Evolutionary conservation across 768 basidiomycete species (phyloP).

Genomic region (Lyophyllum atratum): DNA sequence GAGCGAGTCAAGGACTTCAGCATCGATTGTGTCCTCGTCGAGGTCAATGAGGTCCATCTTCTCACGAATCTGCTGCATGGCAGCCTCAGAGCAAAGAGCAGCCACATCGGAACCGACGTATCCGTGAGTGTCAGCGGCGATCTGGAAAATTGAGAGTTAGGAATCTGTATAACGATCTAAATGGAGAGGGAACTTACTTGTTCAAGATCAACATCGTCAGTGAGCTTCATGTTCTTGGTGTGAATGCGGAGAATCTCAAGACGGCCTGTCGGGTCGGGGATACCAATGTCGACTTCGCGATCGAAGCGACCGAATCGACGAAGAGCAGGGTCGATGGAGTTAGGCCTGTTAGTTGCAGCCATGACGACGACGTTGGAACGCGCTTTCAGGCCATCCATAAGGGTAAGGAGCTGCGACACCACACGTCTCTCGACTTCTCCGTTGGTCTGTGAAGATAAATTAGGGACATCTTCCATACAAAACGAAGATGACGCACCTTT

Average conservation of each 20-base stretch:
- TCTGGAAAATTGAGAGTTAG: constrained; percentile 47
- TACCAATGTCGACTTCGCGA: constrained; percentile 98
- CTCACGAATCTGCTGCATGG: constrained; percentile 99
- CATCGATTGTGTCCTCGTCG: constrained; percentile 98
- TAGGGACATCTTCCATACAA: neutral
- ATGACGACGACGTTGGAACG: constrained; percentile 99
- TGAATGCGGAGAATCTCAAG: constrained; percentile 98
- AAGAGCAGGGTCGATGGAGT: constrained; percentile 98
- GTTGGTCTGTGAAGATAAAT: constrained; percentile 67
- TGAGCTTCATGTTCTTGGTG: constrained; percentile 99
- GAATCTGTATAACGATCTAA: neutral
- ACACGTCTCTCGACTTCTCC: constrained; percentile 99
- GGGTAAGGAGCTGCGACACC: constrained; percentile 95
- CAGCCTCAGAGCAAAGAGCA: constrained; percentile 97
- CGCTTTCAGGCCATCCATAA: constrained; percentile 99
- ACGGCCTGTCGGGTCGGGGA: constrained; percentile 98
- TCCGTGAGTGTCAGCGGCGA: constrained; percentile 98
- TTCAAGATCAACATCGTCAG: constrained; percentile 96
- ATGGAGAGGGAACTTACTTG: constrained; percentile 49
- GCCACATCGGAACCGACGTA: constrained; percentile 99
- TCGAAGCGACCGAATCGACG: constrained; percentile 99
- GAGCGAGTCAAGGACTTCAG: constrained; percentile 97
- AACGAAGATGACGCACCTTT: constrained; percentile 61
- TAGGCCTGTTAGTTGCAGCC: constrained; percentile 98
- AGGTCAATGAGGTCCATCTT: constrained; percentile 99